Base-by-base conservation (phyloP, 2,329 filamentous ascomycete species). In the Paramyrothecium sp. region DNA sequence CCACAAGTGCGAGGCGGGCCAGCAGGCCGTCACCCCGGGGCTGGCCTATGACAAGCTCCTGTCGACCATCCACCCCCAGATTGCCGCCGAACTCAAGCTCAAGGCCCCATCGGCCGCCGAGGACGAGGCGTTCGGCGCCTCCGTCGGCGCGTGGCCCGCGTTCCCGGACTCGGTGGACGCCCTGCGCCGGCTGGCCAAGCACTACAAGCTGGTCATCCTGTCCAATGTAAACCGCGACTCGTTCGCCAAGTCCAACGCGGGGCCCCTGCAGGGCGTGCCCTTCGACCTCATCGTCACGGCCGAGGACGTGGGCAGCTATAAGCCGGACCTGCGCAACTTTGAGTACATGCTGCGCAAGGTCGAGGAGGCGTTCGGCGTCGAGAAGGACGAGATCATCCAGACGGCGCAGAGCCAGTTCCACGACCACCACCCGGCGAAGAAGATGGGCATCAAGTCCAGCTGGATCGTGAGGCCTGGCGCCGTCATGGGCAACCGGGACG, bases 221-320 rank as follows among this genome's bases (percentile, higher is more conserved):
- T 82, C 81, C 30, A 87, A 88, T 59, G 81, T 86, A 1, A 83
- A 87, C 65, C 73, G 74, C 10, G 73, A 66, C 2, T 83, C 81
- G 0, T 87, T 88, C 62, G 64, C 71, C 0, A 54, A 55, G 16
- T 78, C 73, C 2, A 75, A 79, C 16, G 66, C 72, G 1, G 77
- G 81, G 0, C 78, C 81, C 0, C 69, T 88, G 2, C 63, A 77
- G 41, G 78, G 77, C 1, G 74, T 81, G 22, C 63, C 75, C 1
- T 81, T 91, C 64, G 86, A 89, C 63, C 77, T 81, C 3, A 73
- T 90, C 41, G 81, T 88, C 66, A 91, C 88, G 0, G 89, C 89
- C 0, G 78, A 91, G 68, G 86, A 90, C 46, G 82, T 92, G 26
- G 88, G 89, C 0, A 82, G 79, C 16, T 92, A 91, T 67, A 92